A percentile compares a stretch with the other conserved stretches of the same genome.
phyloP scores from a whole-genome alignment of 2,329 filamentous ascomycete species.

The Colletotrichum sp. region DNA sequence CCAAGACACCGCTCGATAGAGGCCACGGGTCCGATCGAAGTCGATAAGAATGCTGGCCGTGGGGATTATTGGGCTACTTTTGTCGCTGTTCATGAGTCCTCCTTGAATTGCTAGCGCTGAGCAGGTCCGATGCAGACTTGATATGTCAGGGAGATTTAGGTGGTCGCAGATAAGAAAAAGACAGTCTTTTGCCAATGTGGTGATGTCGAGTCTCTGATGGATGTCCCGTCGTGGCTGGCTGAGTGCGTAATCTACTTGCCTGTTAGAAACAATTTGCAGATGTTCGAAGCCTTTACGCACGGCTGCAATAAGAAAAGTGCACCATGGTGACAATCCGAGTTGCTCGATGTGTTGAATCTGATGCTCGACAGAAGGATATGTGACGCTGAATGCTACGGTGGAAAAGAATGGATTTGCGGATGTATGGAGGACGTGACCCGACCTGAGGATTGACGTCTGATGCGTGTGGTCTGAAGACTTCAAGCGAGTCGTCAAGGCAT shows the following conservation, averaged over 20 bases:
- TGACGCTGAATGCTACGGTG: background rate
- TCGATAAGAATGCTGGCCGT: background rate
- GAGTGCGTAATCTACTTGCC: background rate
- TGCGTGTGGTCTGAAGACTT: background rate
- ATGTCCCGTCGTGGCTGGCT: background rate
- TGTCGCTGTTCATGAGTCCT: background rate
- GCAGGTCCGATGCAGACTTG: background rate
- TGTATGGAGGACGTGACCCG: background rate
- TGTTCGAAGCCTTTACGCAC: background rate
- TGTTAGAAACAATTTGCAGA: background rate
- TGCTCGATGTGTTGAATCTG: background rate
- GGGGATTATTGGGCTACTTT: background rate
- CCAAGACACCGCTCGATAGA: background rate
- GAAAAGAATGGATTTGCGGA: background rate
- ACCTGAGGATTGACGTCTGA: background rate
- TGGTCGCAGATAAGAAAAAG: background rate
- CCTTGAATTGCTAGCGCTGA: background rate
- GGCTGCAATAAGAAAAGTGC: background rate
- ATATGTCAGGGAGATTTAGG: background rate
- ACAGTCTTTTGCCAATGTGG: background rate
- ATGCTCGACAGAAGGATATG: background rate
- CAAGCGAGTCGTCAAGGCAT: background rate
- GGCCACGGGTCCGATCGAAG: background rate
- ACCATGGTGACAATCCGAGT: background rate
- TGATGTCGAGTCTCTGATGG: background rate